Percentiles rank a stretch among this genome's conserved stretches.
Conservation (phyloP, 768 basidiomycete species). For the Serendipita indica region DNA sequence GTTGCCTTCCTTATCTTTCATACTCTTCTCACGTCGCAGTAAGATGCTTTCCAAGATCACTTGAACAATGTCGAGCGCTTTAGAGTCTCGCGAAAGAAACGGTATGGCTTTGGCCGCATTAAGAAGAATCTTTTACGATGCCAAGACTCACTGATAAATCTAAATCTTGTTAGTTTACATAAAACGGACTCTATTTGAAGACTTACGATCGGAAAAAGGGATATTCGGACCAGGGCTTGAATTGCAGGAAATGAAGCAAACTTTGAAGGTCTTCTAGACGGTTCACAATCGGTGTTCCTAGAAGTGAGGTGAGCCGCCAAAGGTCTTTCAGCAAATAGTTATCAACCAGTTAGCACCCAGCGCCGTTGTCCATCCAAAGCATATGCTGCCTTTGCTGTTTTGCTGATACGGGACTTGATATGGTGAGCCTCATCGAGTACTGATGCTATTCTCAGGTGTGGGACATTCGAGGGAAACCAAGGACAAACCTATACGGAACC, state of each 20-base stretch:
- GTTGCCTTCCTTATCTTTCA: conserved; percentile 75
- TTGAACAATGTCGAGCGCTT: conserved; percentile 89
- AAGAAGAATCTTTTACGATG: conserved; percentile 11
- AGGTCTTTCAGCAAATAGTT: conserved; percentile 10
- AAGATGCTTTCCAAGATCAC: conserved; percentile 82
- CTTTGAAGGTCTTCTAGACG: conserved; percentile 84
- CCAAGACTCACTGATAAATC: conserved; percentile 18
- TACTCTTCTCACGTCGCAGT: conserved; percentile 82
- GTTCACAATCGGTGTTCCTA: conserved; percentile 90
- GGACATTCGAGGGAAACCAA: background rate
- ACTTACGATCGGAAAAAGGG: conserved; percentile 70
- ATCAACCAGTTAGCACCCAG: conserved; percentile 91
- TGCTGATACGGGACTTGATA: conserved; percentile 79
- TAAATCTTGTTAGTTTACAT: conserved; percentile 19
- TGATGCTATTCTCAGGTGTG: background rate
- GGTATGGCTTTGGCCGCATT: conserved; percentile 77
- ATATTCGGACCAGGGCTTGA: conserved; percentile 67
- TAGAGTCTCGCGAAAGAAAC: conserved; percentile 79
- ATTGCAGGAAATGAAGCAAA: conserved; percentile 64
- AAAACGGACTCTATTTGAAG: background rate
- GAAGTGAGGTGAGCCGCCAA: background rate
- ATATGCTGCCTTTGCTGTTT: conserved; percentile 79
- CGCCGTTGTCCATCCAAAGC: conserved; percentile 61
- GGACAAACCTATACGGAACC: conserved; percentile 4
- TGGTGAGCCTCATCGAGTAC: conserved; percentile 91